phyloP scores from a whole-genome alignment of 139 green algal species.

The Picochlorum sp. region DNA sequence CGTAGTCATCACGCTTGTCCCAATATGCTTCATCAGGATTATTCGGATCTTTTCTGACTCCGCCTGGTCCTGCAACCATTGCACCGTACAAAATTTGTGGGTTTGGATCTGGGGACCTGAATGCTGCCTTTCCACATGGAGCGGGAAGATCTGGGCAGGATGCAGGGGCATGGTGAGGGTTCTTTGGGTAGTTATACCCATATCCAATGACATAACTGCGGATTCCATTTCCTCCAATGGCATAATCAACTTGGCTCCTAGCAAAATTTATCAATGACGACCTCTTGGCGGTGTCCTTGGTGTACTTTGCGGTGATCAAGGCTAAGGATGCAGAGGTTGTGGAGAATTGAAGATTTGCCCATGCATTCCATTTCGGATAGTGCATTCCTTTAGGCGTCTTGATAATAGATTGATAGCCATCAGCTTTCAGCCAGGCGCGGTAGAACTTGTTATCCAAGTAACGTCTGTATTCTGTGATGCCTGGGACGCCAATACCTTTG shows the following conservation, averaged over 20 bases:
- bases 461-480: not conserved
- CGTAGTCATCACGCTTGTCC: conserved; percentile 28
- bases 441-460: conserved; percentile 11
- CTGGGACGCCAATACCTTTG: not conserved
- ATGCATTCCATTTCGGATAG: conserved; percentile 5
- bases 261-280: not conserved
- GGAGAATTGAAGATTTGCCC: conserved; percentile 11
- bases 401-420: conserved; percentile 5
- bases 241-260: conserved; percentile 25
- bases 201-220: conserved; percentile 42
- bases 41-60: conserved; percentile 7
- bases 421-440: conserved; percentile 5
- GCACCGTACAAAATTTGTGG: conserved; percentile 30
- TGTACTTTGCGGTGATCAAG: conserved; percentile 7
- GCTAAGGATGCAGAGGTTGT: not conserved
- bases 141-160: conserved; percentile 35
- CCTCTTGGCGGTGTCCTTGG: not conserved
- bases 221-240: conserved; percentile 10
- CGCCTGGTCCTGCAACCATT: conserved; percentile 23
- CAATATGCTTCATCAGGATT: conserved; percentile 20
- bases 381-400: conserved; percentile 7
- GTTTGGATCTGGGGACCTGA: conserved; percentile 20
- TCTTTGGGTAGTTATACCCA: conserved; percentile 25
- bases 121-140: conserved; percentile 35
- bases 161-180: conserved; percentile 34